Evolutionary conservation across 2,329 filamentous ascomycete species (phyloP), one percentile per base, ranked within the genome.

Genomic region (Epichloe brachyelytri): DNA sequence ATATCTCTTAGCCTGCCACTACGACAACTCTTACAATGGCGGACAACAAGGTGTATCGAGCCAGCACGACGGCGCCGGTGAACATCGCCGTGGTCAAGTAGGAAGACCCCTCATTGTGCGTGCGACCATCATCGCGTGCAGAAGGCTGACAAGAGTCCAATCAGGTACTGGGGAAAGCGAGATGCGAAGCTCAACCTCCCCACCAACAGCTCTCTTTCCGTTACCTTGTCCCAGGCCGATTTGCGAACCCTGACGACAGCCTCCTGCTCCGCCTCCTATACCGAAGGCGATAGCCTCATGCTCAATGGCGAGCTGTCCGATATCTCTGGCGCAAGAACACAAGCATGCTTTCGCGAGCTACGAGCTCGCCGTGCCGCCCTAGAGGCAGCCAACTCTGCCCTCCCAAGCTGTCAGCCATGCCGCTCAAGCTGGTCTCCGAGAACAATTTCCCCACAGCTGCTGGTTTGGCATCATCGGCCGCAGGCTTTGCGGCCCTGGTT

Each of bases 371-470:
- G 93, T 55, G 76, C 81, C 49, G 74, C 80, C 22, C 76, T 97
- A 62, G 93, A 98, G 69, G 73, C 75, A 37, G 69, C 76, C 54
- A 75, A 95, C 65, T 60, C 82, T 0, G 82, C 80, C 20, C 78
- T 95, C n/a, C 91, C 43, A 88, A 86, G 68, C 81, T 98, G 52
- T 86, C 88, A 11, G 65, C 75, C 48, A 75, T 86, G 62, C 82
- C 86, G 36, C 80, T 98, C 55, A 86, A 84, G 60, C 84, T 98
- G 58, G 89, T 96, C 51, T 93, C 87, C 52, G 86, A 93, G 73
- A 98, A 98, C 78, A 98, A 98, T 78, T 98, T 98, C 77, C 93
- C 93, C 56, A 98, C 93, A 2, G 93, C 93, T 26, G 93, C 93
- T 4, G 93, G 93, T 6, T 82, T 98, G 15, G 83, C 83, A 4